Conservation (phyloP, 2,329 filamentous ascomycete species). For the Akanthomyces muscarius region DNA sequence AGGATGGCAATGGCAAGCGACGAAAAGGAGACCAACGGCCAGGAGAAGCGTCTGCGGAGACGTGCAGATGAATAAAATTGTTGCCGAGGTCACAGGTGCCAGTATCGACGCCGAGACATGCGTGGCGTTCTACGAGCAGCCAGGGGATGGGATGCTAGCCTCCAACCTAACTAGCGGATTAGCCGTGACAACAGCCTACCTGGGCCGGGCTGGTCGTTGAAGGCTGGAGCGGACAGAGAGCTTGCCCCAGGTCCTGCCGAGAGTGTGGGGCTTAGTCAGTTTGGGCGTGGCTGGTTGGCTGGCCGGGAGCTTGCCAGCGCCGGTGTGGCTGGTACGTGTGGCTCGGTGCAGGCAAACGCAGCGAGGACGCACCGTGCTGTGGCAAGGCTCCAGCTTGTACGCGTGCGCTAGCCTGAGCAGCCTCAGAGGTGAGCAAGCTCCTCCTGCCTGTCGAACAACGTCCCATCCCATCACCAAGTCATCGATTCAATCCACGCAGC, state of each 20-base stretch:
- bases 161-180: neutral
- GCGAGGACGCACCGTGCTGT: neutral
- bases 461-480: neutral
- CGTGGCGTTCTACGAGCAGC: conserved; percentile 5
- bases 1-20: conserved; percentile 2
- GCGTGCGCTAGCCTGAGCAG: conserved; percentile 15
- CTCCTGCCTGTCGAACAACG: conserved; percentile 4
- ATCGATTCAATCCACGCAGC: conserved; percentile 15
- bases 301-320: neutral
- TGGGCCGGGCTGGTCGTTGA: neutral
- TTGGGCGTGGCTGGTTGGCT: conserved; percentile 2
- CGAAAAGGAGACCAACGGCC: neutral
- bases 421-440: conserved; percentile 12
- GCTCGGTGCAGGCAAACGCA: neutral
- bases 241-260: conserved; percentile 8
- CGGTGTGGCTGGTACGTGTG: neutral
- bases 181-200: neutral
- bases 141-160: conserved; percentile 11
- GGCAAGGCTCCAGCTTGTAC: conserved; percentile 19
- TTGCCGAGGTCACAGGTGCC: conserved; percentile 17
- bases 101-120: neutral
- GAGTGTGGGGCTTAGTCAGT: conserved; percentile 16
- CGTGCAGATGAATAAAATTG: conserved; percentile 8
- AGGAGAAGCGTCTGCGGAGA: conserved; percentile 1
- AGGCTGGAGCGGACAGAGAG: conserved; percentile 6